phyloP scores from a whole-genome alignment of 2,329 filamentous ascomycete species.

The Niveomyces coronatus region DNA sequence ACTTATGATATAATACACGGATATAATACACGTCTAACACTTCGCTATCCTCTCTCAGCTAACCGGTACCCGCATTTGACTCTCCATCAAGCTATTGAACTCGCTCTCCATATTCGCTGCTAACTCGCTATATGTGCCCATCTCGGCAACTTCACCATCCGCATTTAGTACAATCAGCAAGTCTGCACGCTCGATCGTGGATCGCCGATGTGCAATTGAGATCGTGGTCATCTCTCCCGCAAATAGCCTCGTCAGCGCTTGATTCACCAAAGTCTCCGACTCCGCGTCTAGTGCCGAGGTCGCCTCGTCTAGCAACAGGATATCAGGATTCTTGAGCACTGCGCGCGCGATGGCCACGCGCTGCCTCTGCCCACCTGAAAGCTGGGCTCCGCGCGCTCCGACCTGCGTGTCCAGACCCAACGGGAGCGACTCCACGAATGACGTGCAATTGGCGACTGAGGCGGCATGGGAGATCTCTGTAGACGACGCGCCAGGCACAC shows the following conservation, averaged over 20 bases:
- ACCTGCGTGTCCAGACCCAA: conserved; percentile 92
- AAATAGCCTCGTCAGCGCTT: conserved; percentile 71
- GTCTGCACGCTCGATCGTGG: conserved; percentile 92
- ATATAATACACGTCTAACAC: not conserved
- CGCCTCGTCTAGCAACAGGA: conserved; percentile 94
- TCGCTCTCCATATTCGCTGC: conserved; percentile 67
- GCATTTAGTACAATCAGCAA: conserved; percentile 83
- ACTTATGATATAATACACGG: not conserved
- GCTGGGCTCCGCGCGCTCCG: conserved; percentile 84
- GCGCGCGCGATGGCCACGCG: conserved; percentile 94
- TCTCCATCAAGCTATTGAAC: conserved; percentile 95
- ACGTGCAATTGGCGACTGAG: conserved; percentile 86
- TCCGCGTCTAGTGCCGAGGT: conserved; percentile 97
- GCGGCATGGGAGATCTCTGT: conserved; percentile 79
- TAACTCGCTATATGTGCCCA: conserved; percentile 71
- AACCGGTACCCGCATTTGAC: conserved; percentile 58
- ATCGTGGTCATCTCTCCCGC: conserved; percentile 90
- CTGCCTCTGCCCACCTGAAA: conserved; percentile 95
- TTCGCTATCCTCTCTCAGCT: too few species aligned
- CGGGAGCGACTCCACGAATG: conserved; percentile 93
- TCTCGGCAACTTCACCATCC: conserved; percentile 83
- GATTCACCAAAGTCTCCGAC: conserved; percentile 92
- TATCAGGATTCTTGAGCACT: conserved; percentile 90
- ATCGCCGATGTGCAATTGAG: conserved; percentile 89
- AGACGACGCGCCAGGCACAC: conserved; percentile 65